Conservation (phyloP, 352 stramenopile genomes). For the Plasmopara halstedii region DNA sequence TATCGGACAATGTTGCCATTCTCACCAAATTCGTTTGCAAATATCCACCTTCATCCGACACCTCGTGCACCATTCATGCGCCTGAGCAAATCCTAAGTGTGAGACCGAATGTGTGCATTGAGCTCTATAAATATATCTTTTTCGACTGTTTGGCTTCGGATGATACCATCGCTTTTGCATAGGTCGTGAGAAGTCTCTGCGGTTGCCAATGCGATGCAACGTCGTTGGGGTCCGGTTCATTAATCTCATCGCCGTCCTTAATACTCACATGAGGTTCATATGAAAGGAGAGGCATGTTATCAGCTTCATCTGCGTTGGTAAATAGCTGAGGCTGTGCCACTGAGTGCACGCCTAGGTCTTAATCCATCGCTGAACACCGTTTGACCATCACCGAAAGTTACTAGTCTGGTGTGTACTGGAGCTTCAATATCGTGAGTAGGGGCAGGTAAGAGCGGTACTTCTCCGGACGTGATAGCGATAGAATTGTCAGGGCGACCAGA, state of each 20-base stretch:
- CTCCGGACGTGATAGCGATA: too few relatives aligned
- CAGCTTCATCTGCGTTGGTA: not conserved
- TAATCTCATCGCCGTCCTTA: not conserved
- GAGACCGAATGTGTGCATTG: conserved; percentile 15
- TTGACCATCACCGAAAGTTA: not conserved
- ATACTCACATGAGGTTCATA: not conserved
- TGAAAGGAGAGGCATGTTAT: too few relatives aligned
- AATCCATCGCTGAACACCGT: not conserved
- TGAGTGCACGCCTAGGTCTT: not conserved
- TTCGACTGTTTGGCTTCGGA: not conserved
- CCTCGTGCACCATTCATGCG: not conserved
- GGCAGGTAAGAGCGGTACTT: not conserved
- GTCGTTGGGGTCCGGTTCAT: not conserved
- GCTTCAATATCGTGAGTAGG: not conserved
- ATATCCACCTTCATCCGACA: conserved; percentile 9
- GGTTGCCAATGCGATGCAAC: not conserved
- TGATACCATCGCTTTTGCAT: not conserved
- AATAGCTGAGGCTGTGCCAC: not conserved
- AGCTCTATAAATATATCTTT: not conserved
- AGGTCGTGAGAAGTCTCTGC: not conserved
- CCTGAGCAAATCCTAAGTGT: conserved; percentile 2
- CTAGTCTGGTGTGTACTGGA: too few relatives aligned
- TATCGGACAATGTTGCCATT: conserved; percentile 12
- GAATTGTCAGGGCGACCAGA: too few relatives aligned
- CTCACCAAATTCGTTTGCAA: conserved; percentile 13